A percentile compares a stretch with the other conserved stretches of the same genome.
Evolutionary conservation across 2,329 filamentous ascomycete genomes (phyloP).

Genomic region (Xylaria polymorpha): DNA sequence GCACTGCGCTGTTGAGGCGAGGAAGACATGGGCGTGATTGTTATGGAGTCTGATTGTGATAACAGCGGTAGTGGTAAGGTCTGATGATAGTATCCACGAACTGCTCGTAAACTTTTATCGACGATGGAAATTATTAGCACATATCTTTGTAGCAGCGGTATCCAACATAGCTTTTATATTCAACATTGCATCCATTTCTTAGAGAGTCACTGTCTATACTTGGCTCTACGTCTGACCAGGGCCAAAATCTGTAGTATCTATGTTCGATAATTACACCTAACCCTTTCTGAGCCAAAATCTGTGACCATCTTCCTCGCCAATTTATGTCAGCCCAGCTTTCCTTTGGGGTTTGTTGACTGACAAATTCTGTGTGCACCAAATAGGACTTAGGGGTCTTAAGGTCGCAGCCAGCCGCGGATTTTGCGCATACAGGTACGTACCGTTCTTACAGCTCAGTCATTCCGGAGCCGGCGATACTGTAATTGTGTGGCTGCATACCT

Average conservation of each 20-base stretch:
- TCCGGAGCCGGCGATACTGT: not conserved
- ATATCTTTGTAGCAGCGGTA: not conserved
- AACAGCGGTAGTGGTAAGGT: not conserved
- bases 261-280: too few relatives aligned
- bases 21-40: conserved; percentile 4
- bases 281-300: conserved; percentile 3
- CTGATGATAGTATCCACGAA: not conserved
- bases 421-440: not conserved
- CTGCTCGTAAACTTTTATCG: not conserved
- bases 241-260: conserved; percentile 9
- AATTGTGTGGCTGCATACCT: not conserved
- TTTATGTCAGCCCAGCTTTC: not conserved
- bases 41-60: not conserved
- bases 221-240: not conserved
- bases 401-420: not conserved
- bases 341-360: not conserved
- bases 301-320: not conserved
- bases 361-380: not conserved
- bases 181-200: not conserved
- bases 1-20: conserved; percentile 1
- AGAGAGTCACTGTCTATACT: not conserved
- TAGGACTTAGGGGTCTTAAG: not conserved
- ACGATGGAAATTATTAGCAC: not conserved
- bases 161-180: not conserved
- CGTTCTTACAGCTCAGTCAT: not conserved